Percentiles rank a stretch among this genome's conserved stretches.
These are phyloP conservation scores for Melaleuca quinquenervia DNA, from an alignment of 345 rosid species.

Conservation along the genomic window DNA sequence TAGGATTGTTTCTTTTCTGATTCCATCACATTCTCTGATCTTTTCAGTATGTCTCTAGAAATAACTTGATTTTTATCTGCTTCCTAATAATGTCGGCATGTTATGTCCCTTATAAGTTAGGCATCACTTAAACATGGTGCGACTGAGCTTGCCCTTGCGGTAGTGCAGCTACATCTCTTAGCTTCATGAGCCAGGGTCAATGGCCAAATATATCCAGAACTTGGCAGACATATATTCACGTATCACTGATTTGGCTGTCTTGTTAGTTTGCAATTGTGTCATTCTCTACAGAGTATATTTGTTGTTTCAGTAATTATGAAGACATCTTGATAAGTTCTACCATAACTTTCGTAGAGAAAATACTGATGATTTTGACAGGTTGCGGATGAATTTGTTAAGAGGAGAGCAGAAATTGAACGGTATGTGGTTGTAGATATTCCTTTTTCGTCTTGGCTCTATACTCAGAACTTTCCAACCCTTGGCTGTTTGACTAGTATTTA, in stretches of 20 bases:
- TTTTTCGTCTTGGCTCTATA: neutral
- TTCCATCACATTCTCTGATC: neutral
- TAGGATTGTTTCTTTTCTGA: conserved; percentile 1
- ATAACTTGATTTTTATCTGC: neutral
- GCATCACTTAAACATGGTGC: neutral
- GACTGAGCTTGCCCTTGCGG: neutral
- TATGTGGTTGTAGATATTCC: neutral
- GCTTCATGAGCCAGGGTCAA: neutral
- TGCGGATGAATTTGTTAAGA: conserved; percentile 57
- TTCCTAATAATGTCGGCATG: neutral
- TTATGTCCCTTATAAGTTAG: neutral
- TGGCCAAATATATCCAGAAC: neutral
- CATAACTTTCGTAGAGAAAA: neutral
- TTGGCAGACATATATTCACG: neutral
- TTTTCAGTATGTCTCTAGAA: neutral
- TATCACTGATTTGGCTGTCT: neutral
- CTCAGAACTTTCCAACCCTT: neutral
- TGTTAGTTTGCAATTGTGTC: neutral
- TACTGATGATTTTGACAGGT: conserved; percentile 23
- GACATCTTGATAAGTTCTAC: neutral
- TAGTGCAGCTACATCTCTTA: neutral
- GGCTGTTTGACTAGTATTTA: neutral
- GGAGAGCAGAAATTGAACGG: conserved; percentile 61
- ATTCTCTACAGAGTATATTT: neutral
- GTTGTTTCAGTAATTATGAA: neutral